Evolutionary conservation across 805 yeast species (phyloP).

Genomic region (Saturnispora diversa): DNA sequence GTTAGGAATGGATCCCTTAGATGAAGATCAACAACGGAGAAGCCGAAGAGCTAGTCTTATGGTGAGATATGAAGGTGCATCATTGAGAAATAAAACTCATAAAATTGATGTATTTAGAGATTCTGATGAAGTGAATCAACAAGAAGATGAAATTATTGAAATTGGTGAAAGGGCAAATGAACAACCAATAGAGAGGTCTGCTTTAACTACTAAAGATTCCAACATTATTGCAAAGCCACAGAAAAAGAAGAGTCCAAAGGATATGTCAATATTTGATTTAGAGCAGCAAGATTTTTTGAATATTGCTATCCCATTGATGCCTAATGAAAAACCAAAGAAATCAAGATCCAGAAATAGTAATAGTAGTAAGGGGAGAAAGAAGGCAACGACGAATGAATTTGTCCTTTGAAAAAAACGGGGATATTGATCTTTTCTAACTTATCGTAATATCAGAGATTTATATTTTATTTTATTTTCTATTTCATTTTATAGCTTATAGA

Average conservation of each 20-base stretch:
- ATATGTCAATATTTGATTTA: slow-evolving; percentile 10
- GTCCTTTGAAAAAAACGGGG: too few species aligned
- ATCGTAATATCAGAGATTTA: too few species aligned
- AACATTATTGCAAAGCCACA: too few species aligned
- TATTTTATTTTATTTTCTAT: background rate
- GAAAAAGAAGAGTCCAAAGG: background rate
- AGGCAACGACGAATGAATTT: too few species aligned
- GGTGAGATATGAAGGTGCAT: slow-evolving; percentile 63
- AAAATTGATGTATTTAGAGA: slow-evolving; percentile 12
- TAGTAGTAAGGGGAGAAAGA: slow-evolving; percentile 3
- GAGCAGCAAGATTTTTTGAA: slow-evolving; percentile 5
- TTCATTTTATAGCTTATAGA: background rate
- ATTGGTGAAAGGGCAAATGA: background rate
- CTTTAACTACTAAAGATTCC: too few species aligned
- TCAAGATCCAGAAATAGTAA: background rate
- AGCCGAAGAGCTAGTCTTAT: slow-evolving; percentile 51
- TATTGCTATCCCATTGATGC: background rate
- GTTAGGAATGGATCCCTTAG: slow-evolving; percentile 22
- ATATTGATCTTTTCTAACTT: too few species aligned
- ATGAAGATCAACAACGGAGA: slow-evolving; percentile 11
- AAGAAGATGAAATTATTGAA: background rate
- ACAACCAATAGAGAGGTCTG: background rate
- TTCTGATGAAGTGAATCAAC: slow-evolving; percentile 13
- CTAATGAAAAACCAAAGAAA: background rate
- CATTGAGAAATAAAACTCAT: slow-evolving; percentile 32